These are phyloP conservation scores for Eucommia ulmoides DNA, from an alignment of 257 asterid species.

Conservation along the genomic window DNA sequence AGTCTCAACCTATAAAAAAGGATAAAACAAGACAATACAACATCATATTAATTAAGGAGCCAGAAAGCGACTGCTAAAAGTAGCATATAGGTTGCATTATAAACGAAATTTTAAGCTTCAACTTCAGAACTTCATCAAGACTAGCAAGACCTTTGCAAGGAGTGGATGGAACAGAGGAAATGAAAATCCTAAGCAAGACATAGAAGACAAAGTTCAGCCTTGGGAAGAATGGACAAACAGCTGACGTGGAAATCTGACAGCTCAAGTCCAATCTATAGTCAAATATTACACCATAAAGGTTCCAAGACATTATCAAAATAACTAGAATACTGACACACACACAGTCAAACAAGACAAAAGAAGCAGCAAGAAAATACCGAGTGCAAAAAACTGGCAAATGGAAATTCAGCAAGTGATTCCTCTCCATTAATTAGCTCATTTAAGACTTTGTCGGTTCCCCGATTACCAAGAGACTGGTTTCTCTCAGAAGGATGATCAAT, in stretches of 20 bases:
- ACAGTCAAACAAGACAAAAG: background rate
- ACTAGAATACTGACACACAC: background rate
- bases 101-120: too few species aligned
- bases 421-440: constrained; percentile 54
- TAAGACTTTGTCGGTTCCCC: constrained; percentile 25
- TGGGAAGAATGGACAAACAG: too few species aligned
- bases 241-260: too few species aligned
- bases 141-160: too few species aligned
- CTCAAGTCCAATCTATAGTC: too few species aligned
- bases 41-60: background rate
- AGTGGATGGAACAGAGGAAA: too few species aligned
- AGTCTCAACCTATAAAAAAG: constrained; percentile 57
- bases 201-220: too few species aligned
- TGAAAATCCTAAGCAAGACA: too few species aligned
- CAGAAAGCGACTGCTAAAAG: background rate
- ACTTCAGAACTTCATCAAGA: background rate
- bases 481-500: constrained; percentile 29
- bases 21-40: constrained; percentile 4
- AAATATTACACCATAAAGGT: too few species aligned
- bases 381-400: constrained; percentile 79
- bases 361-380: constrained; percentile 42
- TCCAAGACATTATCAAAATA: background rate
- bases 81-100: background rate
- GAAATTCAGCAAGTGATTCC: constrained; percentile 93
- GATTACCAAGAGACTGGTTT: constrained; percentile 21